Evolutionary conservation across 2,329 filamentous ascomycete species (phyloP).

Genomic region (Aspergillus quadrilineatus): DNA sequence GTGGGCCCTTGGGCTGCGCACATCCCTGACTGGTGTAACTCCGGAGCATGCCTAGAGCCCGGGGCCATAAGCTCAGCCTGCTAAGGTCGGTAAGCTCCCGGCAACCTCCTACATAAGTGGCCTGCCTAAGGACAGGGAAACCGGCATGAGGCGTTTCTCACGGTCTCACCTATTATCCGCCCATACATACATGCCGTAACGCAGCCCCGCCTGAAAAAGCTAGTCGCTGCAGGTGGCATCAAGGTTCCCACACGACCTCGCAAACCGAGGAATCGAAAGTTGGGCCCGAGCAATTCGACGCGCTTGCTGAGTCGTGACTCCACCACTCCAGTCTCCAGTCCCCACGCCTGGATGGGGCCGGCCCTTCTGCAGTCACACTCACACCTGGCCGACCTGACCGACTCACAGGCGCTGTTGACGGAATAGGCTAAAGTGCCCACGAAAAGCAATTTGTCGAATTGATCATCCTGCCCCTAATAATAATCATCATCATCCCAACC

Average conservation of each 20-base stretch:
- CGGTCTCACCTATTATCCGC: constrained; percentile 18
- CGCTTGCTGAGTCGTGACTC: constrained; percentile 13
- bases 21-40: constrained; percentile 25
- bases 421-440: constrained; percentile 3
- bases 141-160: constrained; percentile 25
- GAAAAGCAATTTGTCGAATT: constrained; percentile 12
- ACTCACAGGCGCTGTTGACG: background rate
- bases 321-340: background rate
- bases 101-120: constrained; percentile 2
- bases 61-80: constrained; percentile 22
- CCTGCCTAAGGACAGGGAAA: constrained; percentile 10
- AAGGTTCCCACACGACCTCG: background rate
- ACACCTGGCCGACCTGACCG: background rate
- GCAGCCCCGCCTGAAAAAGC: constrained; percentile 7
- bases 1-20: constrained; percentile 17
- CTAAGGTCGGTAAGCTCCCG: constrained; percentile 26
- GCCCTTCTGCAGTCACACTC: background rate
- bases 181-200: constrained; percentile 20
- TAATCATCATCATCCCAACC: background rate
- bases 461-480: constrained; percentile 13
- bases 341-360: background rate
- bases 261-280: background rate
- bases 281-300: constrained; percentile 10
- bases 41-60: constrained; percentile 9
- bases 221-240: background rate